Evolutionary conservation across 345 rosid species (phyloP), one percentile per base, ranked within the genome.

Genomic region (Combretum micranthum): DNA sequence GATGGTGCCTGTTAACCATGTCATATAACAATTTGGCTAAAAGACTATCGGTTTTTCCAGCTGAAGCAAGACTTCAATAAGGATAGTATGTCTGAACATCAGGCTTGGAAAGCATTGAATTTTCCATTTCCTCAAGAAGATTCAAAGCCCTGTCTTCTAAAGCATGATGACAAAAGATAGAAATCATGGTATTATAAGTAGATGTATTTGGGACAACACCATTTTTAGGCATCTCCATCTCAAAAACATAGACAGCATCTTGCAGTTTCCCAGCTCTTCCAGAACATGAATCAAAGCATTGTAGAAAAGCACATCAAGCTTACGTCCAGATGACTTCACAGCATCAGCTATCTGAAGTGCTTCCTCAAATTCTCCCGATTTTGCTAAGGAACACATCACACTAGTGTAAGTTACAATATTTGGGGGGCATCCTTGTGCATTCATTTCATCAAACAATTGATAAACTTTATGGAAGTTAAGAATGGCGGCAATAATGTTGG

Each of bases 171-270:
- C 95, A 92, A 32, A 80, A 78, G 89, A 83, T 80, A 44, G 93
- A 80, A 64, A 88, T 80, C 93, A 88, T 75, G 13, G 88, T 68
- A 72, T 92, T 86, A 65, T 80, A 86, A 2, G 96, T 84, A 6
- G 95, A 84, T 4, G 87, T 70, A 56, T 70, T 78, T 2, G 74
- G 70, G n/a, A 42, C 19, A 55, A 81, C 69, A 25, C 80, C 75
- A 37, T 18, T 63, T 26, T 67, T 71, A 14, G 73, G 75, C 90
- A 84, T 83, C 78, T 80, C 88, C 66, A 54, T 72, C 64, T 79
- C 67, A 37, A 83, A 86, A 62, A 84, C 81, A 20, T 50, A 20
- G 48, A 71, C 61, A 15, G 93, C 93, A 26, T 92, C 93, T 20
- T 56, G 53, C 25, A 83, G 21, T 64, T 46, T 63, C 59, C 90